Evolutionary conservation across 208 protist species (phyloP).

Genomic region (Acanthamoeba triangularis): DNA sequence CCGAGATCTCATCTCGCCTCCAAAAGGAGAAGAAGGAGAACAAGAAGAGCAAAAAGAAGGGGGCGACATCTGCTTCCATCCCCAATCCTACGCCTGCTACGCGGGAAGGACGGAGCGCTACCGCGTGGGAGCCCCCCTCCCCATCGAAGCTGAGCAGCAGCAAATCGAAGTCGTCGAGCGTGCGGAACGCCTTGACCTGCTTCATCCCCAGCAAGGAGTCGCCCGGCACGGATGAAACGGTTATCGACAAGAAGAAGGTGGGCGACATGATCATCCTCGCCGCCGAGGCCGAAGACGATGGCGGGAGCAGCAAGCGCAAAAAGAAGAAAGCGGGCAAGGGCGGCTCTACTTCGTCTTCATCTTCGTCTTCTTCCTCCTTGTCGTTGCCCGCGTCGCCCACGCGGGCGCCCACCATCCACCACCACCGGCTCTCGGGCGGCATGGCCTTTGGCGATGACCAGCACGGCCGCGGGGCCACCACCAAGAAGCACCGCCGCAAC

Average conservation of each 20-base stretch:
- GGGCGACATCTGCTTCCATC: too few species aligned
- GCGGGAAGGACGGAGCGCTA: not conserved
- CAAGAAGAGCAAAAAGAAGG: not conserved
- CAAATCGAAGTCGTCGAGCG: not conserved
- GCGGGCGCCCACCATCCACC: too few species aligned
- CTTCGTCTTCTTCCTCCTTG: not conserved
- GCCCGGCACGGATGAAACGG: not conserved
- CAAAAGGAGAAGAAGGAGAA: not conserved
- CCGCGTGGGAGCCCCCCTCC: not conserved
- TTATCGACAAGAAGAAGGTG: not conserved
- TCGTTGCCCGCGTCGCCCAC: not conserved
- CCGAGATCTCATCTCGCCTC: not conserved
- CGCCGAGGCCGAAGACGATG: not conserved
- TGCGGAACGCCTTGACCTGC: slow-evolving; percentile 3
- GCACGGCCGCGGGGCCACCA: too few species aligned
- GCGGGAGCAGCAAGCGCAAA: not conserved
- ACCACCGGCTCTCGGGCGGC: not conserved
- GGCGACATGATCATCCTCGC: not conserved
- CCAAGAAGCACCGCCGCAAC: too few species aligned
- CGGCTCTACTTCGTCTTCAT: not conserved
- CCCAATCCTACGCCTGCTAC: not conserved
- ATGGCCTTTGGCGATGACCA: not conserved
- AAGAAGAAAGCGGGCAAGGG: not conserved
- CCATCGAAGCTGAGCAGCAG: not conserved
- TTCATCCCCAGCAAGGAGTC: not conserved